These are phyloP conservation scores for Stylosanthes scabra DNA, from an alignment of 331 rosid genomes.

Conservation along the genomic window DNA sequence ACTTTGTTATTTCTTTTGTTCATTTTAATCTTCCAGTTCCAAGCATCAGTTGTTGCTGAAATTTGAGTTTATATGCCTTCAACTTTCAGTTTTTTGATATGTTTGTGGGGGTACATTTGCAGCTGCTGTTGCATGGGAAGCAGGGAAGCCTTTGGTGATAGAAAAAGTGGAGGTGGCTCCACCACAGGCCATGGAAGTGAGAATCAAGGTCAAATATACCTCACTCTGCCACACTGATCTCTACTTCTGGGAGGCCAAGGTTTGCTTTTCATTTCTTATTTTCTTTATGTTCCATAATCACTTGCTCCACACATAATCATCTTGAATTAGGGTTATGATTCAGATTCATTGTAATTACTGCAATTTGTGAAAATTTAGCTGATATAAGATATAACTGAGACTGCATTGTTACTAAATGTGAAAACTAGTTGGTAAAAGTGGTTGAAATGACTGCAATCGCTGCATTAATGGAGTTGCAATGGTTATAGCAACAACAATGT, in stretches of 20 bases:
- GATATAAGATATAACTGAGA: no score
- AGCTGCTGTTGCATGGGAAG: slow-evolving; percentile 50
- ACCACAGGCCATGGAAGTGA: slow-evolving; percentile 52
- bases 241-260: slow-evolving; percentile 56
- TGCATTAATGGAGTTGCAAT: no score
- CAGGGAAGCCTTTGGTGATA: slow-evolving; percentile 40
- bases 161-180: slow-evolving; percentile 54
- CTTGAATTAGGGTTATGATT: no score
- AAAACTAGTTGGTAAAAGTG: no score
- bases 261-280: not conserved
- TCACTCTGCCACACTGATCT: slow-evolving; percentile 57
- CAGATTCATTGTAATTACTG: no score
- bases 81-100: no score
- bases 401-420: no score
- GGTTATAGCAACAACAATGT: no score
- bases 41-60: not conserved
- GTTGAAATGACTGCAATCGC: no score
- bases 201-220: slow-evolving; percentile 44
- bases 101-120: not conserved
- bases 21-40: not conserved
- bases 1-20: no score
- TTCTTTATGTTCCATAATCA: not conserved
- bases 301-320: not conserved
- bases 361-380: no score
- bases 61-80: not conserved